phyloP scores from a whole-genome alignment of 108 stramenopile genomes.

The Chaetoceros tenuissimus region DNA sequence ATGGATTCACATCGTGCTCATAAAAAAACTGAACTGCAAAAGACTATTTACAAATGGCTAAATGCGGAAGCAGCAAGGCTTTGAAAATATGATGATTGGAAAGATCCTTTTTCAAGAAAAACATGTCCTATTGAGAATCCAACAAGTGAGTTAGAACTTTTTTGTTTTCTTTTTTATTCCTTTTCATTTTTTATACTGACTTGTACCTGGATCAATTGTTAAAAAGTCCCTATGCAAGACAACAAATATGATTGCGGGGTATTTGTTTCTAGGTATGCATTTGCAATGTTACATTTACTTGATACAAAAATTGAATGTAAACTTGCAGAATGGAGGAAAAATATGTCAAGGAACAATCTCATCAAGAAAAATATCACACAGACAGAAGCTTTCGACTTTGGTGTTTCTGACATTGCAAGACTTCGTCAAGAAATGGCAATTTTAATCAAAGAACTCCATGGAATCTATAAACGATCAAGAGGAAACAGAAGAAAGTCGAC shows the following conservation, averaged over 20 bases:
- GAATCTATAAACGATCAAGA: neutral
- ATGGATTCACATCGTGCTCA: conserved; percentile 78
- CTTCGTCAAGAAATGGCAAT: conserved; percentile 49
- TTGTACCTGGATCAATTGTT: too few relatives aligned
- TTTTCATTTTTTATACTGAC: conserved; percentile 1
- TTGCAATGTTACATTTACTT: conserved; percentile 50
- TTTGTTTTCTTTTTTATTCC: conserved; percentile 1
- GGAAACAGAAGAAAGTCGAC: neutral
- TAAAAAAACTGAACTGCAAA: conserved; percentile 32
- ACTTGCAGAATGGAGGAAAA: neutral
- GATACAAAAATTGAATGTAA: conserved; percentile 23
- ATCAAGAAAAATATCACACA: conserved; percentile 24
- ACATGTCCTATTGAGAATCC: neutral
- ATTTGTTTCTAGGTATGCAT: conserved; percentile 82
- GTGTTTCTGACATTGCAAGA: conserved; percentile 51
- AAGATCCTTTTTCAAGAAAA: neutral
- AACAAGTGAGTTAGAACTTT: neutral
- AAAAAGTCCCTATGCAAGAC: conserved; percentile 74
- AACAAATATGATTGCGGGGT: conserved; percentile 87
- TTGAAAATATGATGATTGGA: conserved; percentile 2
- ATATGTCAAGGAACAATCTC: neutral
- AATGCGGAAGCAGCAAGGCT: conserved; percentile 67
- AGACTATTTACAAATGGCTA: conserved; percentile 51
- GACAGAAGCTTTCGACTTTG: conserved; percentile 46
- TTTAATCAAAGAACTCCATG: conserved; percentile 29